Base-by-base conservation (phyloP, 1,139 yeast species). In the Candida glucosophila region DNA sequence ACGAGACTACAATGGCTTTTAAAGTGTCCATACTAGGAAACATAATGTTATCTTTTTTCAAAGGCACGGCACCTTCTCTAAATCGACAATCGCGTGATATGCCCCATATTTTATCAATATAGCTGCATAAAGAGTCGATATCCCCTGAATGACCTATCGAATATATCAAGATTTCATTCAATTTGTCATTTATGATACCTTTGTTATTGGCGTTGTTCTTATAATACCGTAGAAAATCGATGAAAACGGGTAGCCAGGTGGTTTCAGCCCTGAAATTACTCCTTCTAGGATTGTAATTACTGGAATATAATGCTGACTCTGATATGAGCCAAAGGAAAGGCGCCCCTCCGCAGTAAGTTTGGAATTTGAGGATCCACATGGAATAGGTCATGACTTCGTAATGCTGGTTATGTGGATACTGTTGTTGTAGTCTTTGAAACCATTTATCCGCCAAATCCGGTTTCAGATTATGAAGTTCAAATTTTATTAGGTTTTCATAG, bases 391-490 rank as follows among this genome's bases (percentile, higher is more conserved):
- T 53, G 22, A 30, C 20, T 15, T 35, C 31, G 13, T 25, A 25
- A 22, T 35, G 33, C 6, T 43, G 13, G 8, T 25, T 34, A n/a
- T 36, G 25, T 1, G 38, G 36, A 29, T 29, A 46, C 25, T 51
- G 49, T 11, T 33, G 29, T 24, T 55, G 57, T 28, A 61, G 53
- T 23, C 52, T 38, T 22, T 44, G 49, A 33, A 59, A 54, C 69
- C 69, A 62, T 29, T 49, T 50, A 4, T 58, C 45, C 2, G 64
- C 67, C 35, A 61, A 45, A 37, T 63, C 69, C 17, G 52, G 34
- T 34, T 62, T 63, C 18, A 36, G 40, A 36, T 56, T 58, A 29
- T 41, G 37, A 26, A 55, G 40, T 35, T 64, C 71, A 25, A 63
- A 40, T 22, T 25, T 19, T 19, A 62, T 51, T 30, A 64, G 43